Evolutionary conservation across 768 basidiomycete genomes (phyloP).

Genomic region (Pleurotus tuoliensis): DNA sequence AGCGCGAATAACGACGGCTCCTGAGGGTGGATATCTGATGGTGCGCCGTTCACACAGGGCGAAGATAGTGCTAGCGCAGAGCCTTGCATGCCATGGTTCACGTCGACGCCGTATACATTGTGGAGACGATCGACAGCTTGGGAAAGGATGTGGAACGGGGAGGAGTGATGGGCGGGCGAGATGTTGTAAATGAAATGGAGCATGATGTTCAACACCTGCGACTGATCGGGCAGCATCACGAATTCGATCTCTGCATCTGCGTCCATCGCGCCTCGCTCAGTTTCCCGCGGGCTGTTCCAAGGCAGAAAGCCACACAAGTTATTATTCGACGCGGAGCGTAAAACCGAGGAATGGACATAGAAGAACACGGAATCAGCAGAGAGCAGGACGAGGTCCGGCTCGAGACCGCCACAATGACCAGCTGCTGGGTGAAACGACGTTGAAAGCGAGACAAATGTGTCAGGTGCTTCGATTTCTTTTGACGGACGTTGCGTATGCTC

Average conservation of each 20-base stretch:
- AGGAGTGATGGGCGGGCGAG: constrained; percentile 1
- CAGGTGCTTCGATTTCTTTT: not conserved
- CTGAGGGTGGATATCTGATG: not conserved
- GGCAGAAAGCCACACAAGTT: not conserved
- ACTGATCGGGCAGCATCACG: not conserved
- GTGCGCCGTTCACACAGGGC: not conserved
- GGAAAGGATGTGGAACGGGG: not conserved
- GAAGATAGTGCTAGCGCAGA: not conserved
- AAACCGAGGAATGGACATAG: not conserved
- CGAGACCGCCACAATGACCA: not conserved
- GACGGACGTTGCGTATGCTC: no score
- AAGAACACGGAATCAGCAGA: constrained; percentile 2
- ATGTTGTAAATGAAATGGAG: constrained; percentile 2
- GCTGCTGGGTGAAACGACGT: constrained; percentile 2
- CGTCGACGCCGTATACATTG: not conserved
- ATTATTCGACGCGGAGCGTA: not conserved
- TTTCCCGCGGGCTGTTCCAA: no score
- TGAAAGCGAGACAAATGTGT: not conserved
- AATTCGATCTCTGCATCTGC: not conserved
- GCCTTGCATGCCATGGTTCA: not conserved
- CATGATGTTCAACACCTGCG: not conserved
- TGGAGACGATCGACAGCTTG: not conserved
- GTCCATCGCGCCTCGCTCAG: not conserved
- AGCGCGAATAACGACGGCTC: not conserved
- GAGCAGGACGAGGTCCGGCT: constrained; percentile 1